phyloP scores from a whole-genome alignment of 2,329 filamentous ascomycete species.

The Scytalidium sp. region DNA sequence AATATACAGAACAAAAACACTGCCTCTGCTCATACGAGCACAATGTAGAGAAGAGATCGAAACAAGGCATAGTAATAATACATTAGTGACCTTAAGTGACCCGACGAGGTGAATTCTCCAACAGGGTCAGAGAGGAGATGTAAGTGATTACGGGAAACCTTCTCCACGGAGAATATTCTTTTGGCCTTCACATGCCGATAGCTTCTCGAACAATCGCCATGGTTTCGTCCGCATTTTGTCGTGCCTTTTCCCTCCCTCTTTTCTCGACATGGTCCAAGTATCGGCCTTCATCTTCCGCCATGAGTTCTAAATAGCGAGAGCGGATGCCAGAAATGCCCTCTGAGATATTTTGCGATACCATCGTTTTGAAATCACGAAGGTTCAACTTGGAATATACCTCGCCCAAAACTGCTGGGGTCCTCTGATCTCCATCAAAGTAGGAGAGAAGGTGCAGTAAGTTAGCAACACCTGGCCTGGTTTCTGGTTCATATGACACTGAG shows the following conservation, averaged over 20 bases:
- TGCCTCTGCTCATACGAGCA: no score
- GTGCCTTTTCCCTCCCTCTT: conserved; percentile 60
- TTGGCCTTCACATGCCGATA: conserved; percentile 33
- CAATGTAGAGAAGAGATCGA: no score
- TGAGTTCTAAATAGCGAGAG: conserved; percentile 51
- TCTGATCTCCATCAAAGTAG: conserved; percentile 53
- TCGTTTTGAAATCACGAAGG: conserved; percentile 61
- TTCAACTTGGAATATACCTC: conserved; percentile 36
- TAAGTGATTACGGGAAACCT: neutral
- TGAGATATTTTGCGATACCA: conserved; percentile 57
- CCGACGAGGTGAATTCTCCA: no score
- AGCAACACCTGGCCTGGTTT: conserved; percentile 72
- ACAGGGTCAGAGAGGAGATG: neutral
- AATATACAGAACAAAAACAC: no score
- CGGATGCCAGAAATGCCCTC: conserved; percentile 51
- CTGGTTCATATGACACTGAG: conserved; percentile 69
- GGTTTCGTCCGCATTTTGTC: conserved; percentile 52
- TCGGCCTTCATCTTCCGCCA: conserved; percentile 42
- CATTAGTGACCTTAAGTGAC: no score
- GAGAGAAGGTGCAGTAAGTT: conserved; percentile 83
- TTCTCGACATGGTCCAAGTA: conserved; percentile 56
- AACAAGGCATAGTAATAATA: no score
- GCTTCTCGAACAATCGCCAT: conserved; percentile 41
- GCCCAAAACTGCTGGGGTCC: conserved; percentile 39
- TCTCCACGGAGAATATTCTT: neutral